Base-by-base conservation (phyloP, 495 filamentous ascomycete genomes). In the Trichoderma asperelloides region DNA sequence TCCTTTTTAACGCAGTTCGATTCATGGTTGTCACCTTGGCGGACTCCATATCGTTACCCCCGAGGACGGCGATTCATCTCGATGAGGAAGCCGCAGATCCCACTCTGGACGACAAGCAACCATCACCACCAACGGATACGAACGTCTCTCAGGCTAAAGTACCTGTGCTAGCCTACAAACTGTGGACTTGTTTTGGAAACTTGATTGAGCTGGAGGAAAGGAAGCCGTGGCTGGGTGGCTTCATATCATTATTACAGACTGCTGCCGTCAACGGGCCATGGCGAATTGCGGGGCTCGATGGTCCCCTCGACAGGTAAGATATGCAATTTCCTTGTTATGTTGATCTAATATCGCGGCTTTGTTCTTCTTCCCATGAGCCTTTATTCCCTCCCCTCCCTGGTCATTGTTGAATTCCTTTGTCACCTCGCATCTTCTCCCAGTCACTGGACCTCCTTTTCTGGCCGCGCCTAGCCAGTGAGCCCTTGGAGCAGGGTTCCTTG, bases 271-370 rank as follows among this genome's bases (percentile, higher is more conserved):
- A 79, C 70, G 90, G 91, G 47, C 89, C 91, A 69, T 89, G 91
- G 71, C 81, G 78, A 77, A 74, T 96, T 45, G 91, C 90, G 76
- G 82, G 82, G 74, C 85, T 89, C 11, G 84, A 93, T 76, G 88
- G 91, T 66, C 82, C 87, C 70, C 80, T 96, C 77, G 92, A 97
- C 84, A 93, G 91, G 93, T 97, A 86, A 88, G 93, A 62, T 43
- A 66, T 69, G 68, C 71, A 64, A 69, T 75, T 72, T 75, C 43
- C 65, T 73, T 72, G 66, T 69, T 49, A 69, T 69, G 51, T 51
- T 21, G 28, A 21, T 49, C 45, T 27, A 63, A 45, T 64, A 12
- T 43, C 62, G 13, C 12, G 33, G 28, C 62, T 60, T 60, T n/a
- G 28, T 28, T 6, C 11, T 0, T 28, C 25, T 16, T 21, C 8